These are phyloP conservation scores for Abortiporus biennis DNA, from an alignment of 1,284 basidiomycete species.

Conservation along the genomic window DNA sequence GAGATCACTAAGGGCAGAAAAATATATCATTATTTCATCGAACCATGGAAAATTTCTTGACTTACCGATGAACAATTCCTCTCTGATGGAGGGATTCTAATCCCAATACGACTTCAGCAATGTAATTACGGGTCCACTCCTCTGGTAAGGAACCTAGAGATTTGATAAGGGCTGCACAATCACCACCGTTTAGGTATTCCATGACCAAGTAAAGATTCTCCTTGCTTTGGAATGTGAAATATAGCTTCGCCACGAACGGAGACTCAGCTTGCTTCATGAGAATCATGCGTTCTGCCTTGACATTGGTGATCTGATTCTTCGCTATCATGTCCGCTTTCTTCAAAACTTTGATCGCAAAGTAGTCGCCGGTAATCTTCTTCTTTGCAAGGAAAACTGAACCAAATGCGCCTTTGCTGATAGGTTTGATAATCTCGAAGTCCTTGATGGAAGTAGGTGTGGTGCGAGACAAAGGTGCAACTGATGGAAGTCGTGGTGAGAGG, in stretches of 20 bases:
- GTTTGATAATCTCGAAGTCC: constrained; percentile 99
- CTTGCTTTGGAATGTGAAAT: constrained; percentile 99
- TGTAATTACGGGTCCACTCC: constrained; percentile 95
- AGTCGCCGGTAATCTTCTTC: constrained; percentile 97
- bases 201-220: constrained; percentile 98
- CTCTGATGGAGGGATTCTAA: constrained; percentile 93
- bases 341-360: constrained; percentile 98
- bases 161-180: constrained; percentile 96
- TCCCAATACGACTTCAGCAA: constrained; percentile 93
- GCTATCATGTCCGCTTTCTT: constrained; percentile 99
- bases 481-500: constrained; percentile 85
- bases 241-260: constrained; percentile 98
- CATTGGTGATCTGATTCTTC: constrained; percentile 99
- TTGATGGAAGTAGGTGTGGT: constrained; percentile 91
- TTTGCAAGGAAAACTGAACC: constrained; percentile 98
- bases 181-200: constrained; percentile 97
- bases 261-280: constrained; percentile 99
- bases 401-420: constrained; percentile 98
- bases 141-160: constrained; percentile 90
- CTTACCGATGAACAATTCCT: constrained; percentile 95
- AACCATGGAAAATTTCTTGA: constrained; percentile 8
- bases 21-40: constrained; percentile 9
- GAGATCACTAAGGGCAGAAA: constrained; percentile 63
- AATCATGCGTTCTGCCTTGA: constrained; percentile 99
- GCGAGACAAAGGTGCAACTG: constrained; percentile 71